phyloP scores from a whole-genome alignment of 2,329 filamentous ascomycete species.

The Cladosporium oxysporum region DNA sequence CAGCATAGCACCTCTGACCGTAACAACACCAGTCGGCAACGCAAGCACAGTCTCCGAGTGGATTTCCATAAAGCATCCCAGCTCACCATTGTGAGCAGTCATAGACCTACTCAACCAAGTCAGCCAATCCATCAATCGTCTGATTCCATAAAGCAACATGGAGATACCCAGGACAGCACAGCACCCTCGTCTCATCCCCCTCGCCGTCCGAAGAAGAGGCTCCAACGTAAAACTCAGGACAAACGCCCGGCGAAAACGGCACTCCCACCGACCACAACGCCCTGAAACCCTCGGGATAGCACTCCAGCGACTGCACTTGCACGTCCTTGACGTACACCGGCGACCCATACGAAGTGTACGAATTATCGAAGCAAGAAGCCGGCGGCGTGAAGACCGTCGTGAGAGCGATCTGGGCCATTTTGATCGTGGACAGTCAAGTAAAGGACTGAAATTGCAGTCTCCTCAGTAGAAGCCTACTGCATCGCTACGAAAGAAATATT shows the following conservation, averaged over 20 bases:
- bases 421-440: too few relatives aligned
- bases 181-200: not conserved
- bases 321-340: slow-evolving; percentile 7
- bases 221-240: not conserved
- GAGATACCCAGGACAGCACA: slow-evolving; percentile 6
- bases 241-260: slow-evolving; percentile 7
- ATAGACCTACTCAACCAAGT: not conserved
- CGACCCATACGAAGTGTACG: not conserved
- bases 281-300: slow-evolving; percentile 3
- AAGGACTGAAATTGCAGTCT: too few relatives aligned
- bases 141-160: not conserved
- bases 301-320: not conserved
- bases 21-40: not conserved
- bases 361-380: slow-evolving; percentile 5
- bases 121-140: not conserved
- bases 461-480: too few relatives aligned
- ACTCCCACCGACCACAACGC: not conserved
- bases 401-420: not conserved
- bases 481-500: too few relatives aligned
- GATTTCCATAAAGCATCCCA: not conserved
- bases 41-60: not conserved
- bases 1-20: not conserved
- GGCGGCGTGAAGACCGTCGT: slow-evolving; percentile 8
- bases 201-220: not conserved
- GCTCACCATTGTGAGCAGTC: not conserved